Conservation (phyloP, 2,329 filamentous ascomycete genomes). For the Emergomyces africanus region DNA sequence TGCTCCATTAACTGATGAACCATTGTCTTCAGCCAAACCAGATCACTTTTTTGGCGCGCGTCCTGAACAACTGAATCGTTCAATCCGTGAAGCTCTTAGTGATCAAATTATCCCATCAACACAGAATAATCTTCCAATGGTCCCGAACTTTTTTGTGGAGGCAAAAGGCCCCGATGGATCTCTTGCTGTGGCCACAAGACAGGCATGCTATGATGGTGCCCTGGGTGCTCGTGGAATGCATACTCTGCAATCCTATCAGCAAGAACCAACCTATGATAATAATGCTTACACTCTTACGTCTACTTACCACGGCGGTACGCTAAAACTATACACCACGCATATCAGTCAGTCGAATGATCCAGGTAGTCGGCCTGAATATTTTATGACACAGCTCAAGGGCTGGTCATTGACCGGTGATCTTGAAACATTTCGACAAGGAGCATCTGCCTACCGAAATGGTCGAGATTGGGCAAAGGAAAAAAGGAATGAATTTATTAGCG, state of each 20-base stretch:
- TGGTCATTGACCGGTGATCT: conserved; percentile 17
- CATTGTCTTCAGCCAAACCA: too few relatives aligned
- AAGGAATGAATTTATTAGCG: conserved; percentile 17
- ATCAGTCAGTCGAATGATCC: not conserved
- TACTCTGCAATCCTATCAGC: too few relatives aligned
- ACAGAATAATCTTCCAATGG: conserved; percentile 16
- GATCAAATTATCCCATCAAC: not conserved
- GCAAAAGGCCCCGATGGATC: conserved; percentile 25
- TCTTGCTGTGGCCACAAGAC: not conserved
- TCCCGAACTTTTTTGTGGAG: conserved; percentile 32
- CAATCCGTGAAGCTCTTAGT: not conserved
- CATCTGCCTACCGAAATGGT: conserved; percentile 12
- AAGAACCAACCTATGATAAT: too few relatives aligned
- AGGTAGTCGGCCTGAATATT: conserved; percentile 2
- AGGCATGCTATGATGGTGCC: too few relatives aligned
- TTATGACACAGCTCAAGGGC: conserved; percentile 10
- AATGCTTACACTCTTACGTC: too few relatives aligned
- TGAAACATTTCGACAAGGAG: conserved; percentile 10
- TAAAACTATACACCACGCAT: too few relatives aligned
- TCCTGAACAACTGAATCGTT: too few relatives aligned
- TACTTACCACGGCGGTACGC: too few relatives aligned
- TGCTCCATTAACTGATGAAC: too few relatives aligned
- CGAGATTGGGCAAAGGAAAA: conserved; percentile 25
- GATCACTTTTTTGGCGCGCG: too few relatives aligned
- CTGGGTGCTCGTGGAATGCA: too few relatives aligned